Conservation (phyloP, 768 basidiomycete species). For the Suillus cothurnatus region DNA sequence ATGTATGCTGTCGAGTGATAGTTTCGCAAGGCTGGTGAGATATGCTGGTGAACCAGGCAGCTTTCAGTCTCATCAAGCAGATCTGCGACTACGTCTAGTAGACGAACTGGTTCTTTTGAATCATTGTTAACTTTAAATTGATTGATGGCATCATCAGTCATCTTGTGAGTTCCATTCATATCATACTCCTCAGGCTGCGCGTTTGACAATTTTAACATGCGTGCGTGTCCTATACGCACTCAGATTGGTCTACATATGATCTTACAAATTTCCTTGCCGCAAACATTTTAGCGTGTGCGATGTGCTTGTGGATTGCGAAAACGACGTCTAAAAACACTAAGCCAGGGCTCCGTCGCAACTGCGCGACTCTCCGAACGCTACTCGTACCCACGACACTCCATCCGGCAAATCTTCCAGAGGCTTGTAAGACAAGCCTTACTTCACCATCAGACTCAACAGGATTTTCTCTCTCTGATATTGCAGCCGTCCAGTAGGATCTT, state of each 20-base stretch:
- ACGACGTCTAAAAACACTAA: conserved; percentile 86
- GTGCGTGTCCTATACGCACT: no score
- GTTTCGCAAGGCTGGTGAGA: background rate
- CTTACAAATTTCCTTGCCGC: conserved; percentile 87
- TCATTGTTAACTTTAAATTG: background rate
- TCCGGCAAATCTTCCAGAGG: conserved; percentile 79
- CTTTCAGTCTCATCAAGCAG: background rate
- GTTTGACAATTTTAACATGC: no score
- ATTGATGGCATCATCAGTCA: background rate
- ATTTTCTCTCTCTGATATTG: conserved; percentile 82
- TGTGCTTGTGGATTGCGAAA: background rate
- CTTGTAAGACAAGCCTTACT: conserved; percentile 68
- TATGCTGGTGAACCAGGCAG: background rate
- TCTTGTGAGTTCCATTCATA: background rate
- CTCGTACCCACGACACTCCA: conserved; percentile 92
- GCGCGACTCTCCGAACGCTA: conserved; percentile 90
- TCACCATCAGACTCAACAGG: conserved; percentile 89
- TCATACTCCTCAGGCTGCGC: background rate
- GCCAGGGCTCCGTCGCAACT: conserved; percentile 76
- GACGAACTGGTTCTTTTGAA: background rate
- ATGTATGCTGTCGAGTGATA: background rate
- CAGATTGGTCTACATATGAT: conserved; percentile 15
- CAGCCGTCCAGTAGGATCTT: conserved; percentile 84
- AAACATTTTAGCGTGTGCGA: conserved; percentile 4
- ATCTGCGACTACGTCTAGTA: background rate